A percentile compares a stretch with the other conserved stretches of the same genome.
Conservation (phyloP, 805 yeast genomes). For the Lachancea waltii region DNA sequence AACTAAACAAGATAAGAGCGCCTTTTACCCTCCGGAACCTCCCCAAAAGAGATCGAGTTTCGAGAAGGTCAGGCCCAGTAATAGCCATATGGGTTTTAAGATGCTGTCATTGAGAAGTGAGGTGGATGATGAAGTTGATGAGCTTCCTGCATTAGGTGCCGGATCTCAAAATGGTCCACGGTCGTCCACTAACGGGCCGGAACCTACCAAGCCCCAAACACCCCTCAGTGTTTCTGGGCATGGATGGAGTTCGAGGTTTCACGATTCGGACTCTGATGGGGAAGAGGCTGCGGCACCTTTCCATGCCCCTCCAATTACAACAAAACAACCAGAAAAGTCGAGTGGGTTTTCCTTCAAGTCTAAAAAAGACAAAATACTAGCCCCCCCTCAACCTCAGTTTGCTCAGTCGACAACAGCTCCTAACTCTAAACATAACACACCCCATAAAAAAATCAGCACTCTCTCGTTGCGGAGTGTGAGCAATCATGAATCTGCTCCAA, state of each 20-base stretch:
- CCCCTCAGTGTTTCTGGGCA: conserved; percentile 11
- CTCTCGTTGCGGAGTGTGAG: conserved; percentile 22
- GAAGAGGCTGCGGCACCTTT: too few relatives aligned
- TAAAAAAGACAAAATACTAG: conserved; percentile 9
- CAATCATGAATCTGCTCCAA: conserved; percentile 9
- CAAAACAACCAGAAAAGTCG: conserved; percentile 11
- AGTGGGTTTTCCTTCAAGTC: conserved; percentile 18
- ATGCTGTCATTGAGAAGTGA: conserved; percentile 33
- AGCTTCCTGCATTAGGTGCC: conserved; percentile 8
- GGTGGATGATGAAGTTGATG: conserved; percentile 10
- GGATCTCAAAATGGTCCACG: conserved; percentile 7
- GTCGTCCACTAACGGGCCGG: conserved; percentile 15
- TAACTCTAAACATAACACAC: conserved; percentile 11
- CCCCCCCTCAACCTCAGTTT: conserved; percentile 15
- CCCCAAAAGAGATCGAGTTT: conserved; percentile 48
- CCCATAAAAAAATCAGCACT: conserved; percentile 18
- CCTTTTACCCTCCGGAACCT: conserved; percentile 35
- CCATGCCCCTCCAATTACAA: conserved; percentile 15
- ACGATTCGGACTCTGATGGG: conserved; percentile 58
- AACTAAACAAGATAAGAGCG: conserved; percentile 11
- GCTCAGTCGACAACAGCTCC: conserved; percentile 13
- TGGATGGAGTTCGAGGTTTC: conserved; percentile 48
- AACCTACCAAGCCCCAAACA: conserved; percentile 13
- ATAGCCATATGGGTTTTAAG: conserved; percentile 34
- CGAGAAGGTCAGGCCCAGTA: conserved; percentile 39